These are phyloP conservation scores for Hanseniaspora mollemarum DNA, from an alignment of 805 yeast species.

Conservation along the genomic window DNA sequence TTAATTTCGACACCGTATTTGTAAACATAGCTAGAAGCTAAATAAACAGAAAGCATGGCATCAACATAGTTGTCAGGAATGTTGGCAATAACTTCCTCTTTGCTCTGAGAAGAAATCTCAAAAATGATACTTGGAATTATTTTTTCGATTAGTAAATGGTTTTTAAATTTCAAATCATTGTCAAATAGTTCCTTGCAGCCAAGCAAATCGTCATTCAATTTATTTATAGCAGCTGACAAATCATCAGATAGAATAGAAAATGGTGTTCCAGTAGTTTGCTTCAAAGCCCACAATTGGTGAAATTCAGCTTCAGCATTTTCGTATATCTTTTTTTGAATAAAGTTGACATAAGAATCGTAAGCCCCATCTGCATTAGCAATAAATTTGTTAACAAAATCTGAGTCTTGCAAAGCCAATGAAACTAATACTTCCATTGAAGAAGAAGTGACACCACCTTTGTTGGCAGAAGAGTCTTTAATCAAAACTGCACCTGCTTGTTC, in stretches of 20 bases:
- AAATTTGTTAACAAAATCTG: slow-evolving; percentile 67
- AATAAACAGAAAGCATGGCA: slow-evolving; percentile 76
- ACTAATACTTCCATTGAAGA: slow-evolving; percentile 92
- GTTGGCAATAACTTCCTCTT: slow-evolving; percentile 45
- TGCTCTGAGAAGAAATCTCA: slow-evolving; percentile 50
- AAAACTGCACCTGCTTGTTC: slow-evolving; percentile 80
- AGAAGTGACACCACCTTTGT: slow-evolving; percentile 97
- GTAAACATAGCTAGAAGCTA: slow-evolving; percentile 78
- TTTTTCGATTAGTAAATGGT: slow-evolving; percentile 53
- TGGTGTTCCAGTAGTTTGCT: slow-evolving; percentile 51
- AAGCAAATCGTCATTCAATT: slow-evolving; percentile 74
- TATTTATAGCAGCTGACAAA: slow-evolving; percentile 70
- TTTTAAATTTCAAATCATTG: slow-evolving; percentile 64
- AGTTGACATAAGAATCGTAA: slow-evolving; percentile 69
- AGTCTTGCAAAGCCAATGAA: slow-evolving; percentile 81
- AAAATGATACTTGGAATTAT: slow-evolving; percentile 70
- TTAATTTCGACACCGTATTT: slow-evolving; percentile 69
- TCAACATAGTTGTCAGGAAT: slow-evolving; percentile 81
- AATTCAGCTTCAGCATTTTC: slow-evolving; percentile 77
- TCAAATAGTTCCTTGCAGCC: slow-evolving; percentile 73
- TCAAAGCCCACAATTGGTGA: slow-evolving; percentile 72
- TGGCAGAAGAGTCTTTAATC: slow-evolving; percentile 92
- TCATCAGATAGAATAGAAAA: slow-evolving; percentile 64
- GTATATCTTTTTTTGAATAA: slow-evolving; percentile 67
- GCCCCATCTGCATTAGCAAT: slow-evolving; percentile 38